phyloP scores from a whole-genome alignment of 345 rosid genomes.

The Draba incana region DNA sequence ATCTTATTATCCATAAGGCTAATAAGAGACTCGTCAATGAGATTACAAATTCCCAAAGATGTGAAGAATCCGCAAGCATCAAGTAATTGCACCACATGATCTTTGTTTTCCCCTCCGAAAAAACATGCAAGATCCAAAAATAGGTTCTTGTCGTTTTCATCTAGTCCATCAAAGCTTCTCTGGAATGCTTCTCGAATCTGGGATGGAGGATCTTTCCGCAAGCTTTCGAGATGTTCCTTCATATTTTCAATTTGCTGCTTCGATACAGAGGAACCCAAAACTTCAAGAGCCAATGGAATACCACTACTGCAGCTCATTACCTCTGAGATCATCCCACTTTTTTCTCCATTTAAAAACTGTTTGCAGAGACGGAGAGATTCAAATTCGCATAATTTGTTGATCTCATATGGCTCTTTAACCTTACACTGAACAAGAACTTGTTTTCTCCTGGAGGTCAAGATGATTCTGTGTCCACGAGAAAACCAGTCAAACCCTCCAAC shows the following conservation, averaged over 20 bases:
- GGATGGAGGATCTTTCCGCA: slow-evolving; percentile 15
- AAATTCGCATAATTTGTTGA: not conserved
- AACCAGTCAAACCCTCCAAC: slow-evolving; percentile 42
- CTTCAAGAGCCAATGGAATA: slow-evolving; percentile 30
- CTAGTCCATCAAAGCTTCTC: slow-evolving; percentile 44
- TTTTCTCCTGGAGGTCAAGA: slow-evolving; percentile 35
- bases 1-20: slow-evolving; percentile 15
- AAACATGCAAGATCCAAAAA: slow-evolving; percentile 47
- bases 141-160: slow-evolving; percentile 35
- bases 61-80: slow-evolving; percentile 37
- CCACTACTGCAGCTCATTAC: slow-evolving; percentile 24
- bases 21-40: slow-evolving; percentile 41
- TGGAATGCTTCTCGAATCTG: slow-evolving; percentile 31
- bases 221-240: slow-evolving; percentile 25
- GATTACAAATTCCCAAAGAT: slow-evolving; percentile 39
- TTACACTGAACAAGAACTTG: slow-evolving; percentile 40
- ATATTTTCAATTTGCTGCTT: slow-evolving; percentile 1
- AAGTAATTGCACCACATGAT: slow-evolving; percentile 37
- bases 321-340: not conserved
- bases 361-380: slow-evolving; percentile 33
- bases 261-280: slow-evolving; percentile 1
- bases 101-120: slow-evolving; percentile 31
- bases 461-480: slow-evolving; percentile 36
- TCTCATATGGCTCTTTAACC: slow-evolving; percentile 16
- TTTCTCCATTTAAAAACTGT: not conserved